These are phyloP conservation scores for Ophiostoma australiae DNA, from an alignment of 2,329 filamentous ascomycete species.

Conservation along the genomic window DNA sequence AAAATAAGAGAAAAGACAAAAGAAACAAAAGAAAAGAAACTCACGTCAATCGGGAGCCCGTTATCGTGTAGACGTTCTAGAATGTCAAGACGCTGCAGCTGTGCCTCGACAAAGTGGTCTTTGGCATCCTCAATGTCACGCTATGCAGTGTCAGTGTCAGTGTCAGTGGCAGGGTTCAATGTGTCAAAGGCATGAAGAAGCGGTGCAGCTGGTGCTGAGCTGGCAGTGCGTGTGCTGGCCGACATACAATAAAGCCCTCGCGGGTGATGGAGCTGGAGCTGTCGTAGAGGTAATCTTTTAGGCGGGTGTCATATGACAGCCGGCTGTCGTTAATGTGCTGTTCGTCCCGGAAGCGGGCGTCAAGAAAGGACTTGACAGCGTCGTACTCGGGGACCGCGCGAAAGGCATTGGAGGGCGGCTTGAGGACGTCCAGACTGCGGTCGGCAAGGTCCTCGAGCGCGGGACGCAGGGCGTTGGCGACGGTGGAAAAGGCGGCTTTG, in stretches of 20 bases:
- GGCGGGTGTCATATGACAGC: conserved; percentile 27
- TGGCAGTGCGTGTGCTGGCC: background rate
- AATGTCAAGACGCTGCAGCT: conserved; percentile 44
- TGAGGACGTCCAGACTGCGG: conserved; percentile 53
- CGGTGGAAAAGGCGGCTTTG: conserved; percentile 59
- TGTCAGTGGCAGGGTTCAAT: conserved; percentile 20
- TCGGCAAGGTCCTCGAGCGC: conserved; percentile 62
- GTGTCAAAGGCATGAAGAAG: background rate
- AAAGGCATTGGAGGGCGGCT: conserved; percentile 50
- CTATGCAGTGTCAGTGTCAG: conserved; percentile 12
- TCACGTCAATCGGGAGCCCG: conserved; percentile 47
- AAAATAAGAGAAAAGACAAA: conserved; percentile 15
- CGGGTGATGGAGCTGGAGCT: conserved; percentile 23
- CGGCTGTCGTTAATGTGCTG: conserved; percentile 29
- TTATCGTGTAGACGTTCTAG: conserved; percentile 43
- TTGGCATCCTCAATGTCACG: conserved; percentile 33
- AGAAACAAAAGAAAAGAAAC: conserved; percentile 30
- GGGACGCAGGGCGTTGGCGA: conserved; percentile 59
- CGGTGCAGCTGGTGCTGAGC: background rate
- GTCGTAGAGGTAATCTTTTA: conserved; percentile 21
- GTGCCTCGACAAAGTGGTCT: conserved; percentile 44
- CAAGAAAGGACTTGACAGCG: conserved; percentile 48
- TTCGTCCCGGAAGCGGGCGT: conserved; percentile 38
- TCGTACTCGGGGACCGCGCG: conserved; percentile 51
- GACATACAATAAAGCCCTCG: conserved; percentile 26